Evolutionary conservation across 768 basidiomycete species (phyloP).

Genomic region (Auriculariales sp.): DNA sequence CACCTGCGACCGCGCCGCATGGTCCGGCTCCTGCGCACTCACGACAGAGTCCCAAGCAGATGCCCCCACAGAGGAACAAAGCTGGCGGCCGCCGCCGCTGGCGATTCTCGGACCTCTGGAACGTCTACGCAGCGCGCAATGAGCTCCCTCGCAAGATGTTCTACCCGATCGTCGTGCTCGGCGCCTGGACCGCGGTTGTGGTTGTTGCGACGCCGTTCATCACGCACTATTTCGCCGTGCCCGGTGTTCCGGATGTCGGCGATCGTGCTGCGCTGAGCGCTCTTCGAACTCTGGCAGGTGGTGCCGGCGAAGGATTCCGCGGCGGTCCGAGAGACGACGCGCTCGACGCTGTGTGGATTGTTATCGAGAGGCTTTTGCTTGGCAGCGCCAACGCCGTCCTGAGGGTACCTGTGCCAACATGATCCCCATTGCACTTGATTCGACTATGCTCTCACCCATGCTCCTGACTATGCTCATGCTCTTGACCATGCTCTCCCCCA

Average conservation of each 20-base stretch:
- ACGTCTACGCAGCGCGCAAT: neutral
- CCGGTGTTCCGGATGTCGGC: conserved; percentile 55
- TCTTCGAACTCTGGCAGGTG: conserved; percentile 52
- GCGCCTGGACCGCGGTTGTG: neutral
- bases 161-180: conserved; percentile 20
- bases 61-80: neutral
- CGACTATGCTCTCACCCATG: too few relatives aligned
- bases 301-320: conserved; percentile 23
- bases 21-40: neutral
- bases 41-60: neutral
- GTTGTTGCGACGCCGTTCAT: conserved; percentile 11
- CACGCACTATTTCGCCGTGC: conserved; percentile 38
- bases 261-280: conserved; percentile 69
- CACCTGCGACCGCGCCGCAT: conserved; percentile 4
- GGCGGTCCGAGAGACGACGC: neutral
- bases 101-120: neutral
- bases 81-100: conserved; percentile 15
- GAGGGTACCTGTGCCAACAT: neutral
- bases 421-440: too few relatives aligned
- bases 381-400: neutral
- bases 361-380: neutral
- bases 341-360: neutral
- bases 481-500: too few relatives aligned
- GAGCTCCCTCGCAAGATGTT: neutral
- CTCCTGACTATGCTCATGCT: too few relatives aligned